A percentile compares a stretch with the other conserved stretches of the same genome.
These are phyloP conservation scores for Cercospora sp. DNA, from an alignment of 2,329 filamentous ascomycete genomes.

Conservation along the genomic window DNA sequence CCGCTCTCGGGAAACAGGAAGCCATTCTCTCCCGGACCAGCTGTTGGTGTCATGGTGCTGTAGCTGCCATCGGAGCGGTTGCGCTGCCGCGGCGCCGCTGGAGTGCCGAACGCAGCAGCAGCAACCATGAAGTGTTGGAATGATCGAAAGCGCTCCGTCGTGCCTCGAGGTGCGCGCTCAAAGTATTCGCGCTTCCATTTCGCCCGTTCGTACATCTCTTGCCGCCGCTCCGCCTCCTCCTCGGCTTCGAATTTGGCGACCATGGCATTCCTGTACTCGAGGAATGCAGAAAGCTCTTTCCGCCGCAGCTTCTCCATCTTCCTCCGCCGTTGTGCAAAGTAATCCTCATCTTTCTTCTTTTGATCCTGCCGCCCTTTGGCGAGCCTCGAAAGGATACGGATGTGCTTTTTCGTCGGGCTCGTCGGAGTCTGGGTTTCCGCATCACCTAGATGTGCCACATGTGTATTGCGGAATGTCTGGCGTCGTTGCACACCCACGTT, in stretches of 20 bases:
- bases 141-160: conserved; percentile 34
- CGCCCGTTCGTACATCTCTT: conserved; percentile 34
- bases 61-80: conserved; percentile 30
- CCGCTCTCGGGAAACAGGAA: conserved; percentile 29
- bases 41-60: conserved; percentile 28
- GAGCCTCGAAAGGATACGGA: conserved; percentile 17
- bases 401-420: conserved; percentile 26
- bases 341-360: conserved; percentile 25
- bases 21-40: conserved; percentile 24
- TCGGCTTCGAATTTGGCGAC: conserved; percentile 37
- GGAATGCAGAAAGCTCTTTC: conserved; percentile 35
- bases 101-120: conserved; percentile 30
- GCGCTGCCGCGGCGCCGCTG: conserved; percentile 24
- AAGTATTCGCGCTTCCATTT: conserved; percentile 39
- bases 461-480: conserved; percentile 28
- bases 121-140: conserved; percentile 36
- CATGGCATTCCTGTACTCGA: conserved; percentile 37
- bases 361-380: conserved; percentile 18
- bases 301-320: conserved; percentile 36
- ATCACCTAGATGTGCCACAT: conserved; percentile 21
- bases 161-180: conserved; percentile 35
- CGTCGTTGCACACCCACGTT: conserved; percentile 29
- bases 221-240: conserved; percentile 31
- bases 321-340: conserved; percentile 33
- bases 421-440: conserved; percentile 16